Percentiles rank a stretch among this genome's conserved stretches.
Evolutionary conservation across 345 rosid genomes (phyloP).

Genomic region (Lenwebbia sp.): DNA sequence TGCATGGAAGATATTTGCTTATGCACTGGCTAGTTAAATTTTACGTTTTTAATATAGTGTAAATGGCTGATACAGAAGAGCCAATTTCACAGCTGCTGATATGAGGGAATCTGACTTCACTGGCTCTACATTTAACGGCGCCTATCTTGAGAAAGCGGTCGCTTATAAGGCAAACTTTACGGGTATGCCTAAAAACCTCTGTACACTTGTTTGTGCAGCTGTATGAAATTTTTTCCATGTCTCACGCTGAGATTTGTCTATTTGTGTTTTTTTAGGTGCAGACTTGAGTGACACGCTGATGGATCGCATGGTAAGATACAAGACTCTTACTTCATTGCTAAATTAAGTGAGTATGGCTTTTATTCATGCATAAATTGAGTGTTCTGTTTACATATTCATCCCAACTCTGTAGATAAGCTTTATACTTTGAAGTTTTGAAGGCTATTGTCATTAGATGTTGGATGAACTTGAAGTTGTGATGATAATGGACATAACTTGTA

Average conservation of each 20-base stretch:
- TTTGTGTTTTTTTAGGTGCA: conserved; percentile 44
- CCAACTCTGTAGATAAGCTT: background rate
- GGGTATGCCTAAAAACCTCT: conserved; percentile 19
- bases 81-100: conserved; percentile 92
- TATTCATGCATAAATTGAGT: background rate
- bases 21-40: background rate
- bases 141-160: conserved; percentile 93
- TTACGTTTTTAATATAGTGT: conserved; percentile 1
- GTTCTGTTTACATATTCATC: background rate
- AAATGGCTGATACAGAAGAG: conserved; percentile 59
- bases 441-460: background rate
- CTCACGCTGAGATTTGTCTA: background rate
- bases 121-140: conserved; percentile 91
- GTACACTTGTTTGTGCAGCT: background rate
- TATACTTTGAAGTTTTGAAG: background rate
- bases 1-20: background rate
- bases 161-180: conserved; percentile 89
- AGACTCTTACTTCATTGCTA: background rate
- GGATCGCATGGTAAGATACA: conserved; percentile 79
- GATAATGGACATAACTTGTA: background rate
- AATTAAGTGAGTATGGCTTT: background rate
- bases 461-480: background rate
- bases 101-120: conserved; percentile 95
- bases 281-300: conserved; percentile 95
- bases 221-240: background rate